Percentiles rank a stretch among this genome's conserved stretches.
Conservation (phyloP, 2,329 filamentous ascomycete genomes). For the Acephala macrosclerotiorum region DNA sequence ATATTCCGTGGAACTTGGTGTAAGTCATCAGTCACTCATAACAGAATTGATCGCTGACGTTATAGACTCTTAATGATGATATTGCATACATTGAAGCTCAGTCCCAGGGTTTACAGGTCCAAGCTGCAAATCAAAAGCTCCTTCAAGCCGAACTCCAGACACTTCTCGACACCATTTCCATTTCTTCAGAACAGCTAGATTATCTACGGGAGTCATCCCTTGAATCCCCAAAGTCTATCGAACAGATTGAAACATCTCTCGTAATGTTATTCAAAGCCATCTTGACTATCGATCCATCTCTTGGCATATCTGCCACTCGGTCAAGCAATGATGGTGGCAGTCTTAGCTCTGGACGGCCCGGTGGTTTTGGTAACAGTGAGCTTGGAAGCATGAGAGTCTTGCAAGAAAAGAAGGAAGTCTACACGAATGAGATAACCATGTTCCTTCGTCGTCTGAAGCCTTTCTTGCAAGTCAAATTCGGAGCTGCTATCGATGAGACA, state of each 20-base stretch:
- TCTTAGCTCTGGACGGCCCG: slow-evolving; percentile 44
- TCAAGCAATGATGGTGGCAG: slow-evolving; percentile 48
- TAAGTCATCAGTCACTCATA: slow-evolving; percentile 54
- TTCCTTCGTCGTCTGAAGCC: slow-evolving; percentile 84
- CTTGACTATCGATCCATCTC: slow-evolving; percentile 87
- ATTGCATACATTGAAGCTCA: slow-evolving; percentile 98
- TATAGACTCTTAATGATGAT: slow-evolving; percentile 88
- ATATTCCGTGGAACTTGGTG: slow-evolving; percentile 92
- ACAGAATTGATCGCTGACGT: slow-evolving; percentile 31
- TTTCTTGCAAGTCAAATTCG: slow-evolving; percentile 84
- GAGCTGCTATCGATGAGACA: slow-evolving; percentile 74
- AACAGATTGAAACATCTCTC: slow-evolving; percentile 79
- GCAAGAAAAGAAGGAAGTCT: slow-evolving; percentile 92
- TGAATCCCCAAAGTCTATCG: slow-evolving; percentile 73
- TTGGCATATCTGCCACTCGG: slow-evolving; percentile 56
- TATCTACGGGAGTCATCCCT: slow-evolving; percentile 77
- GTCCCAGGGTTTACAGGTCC: slow-evolving; percentile 94
- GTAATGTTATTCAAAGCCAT: slow-evolving; percentile 90
- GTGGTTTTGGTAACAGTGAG: slow-evolving; percentile 56
- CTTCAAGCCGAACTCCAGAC: slow-evolving; percentile 86
- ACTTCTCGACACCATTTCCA: slow-evolving; percentile 89
- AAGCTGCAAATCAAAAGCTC: slow-evolving; percentile 95
- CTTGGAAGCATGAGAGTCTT: slow-evolving; percentile 89
- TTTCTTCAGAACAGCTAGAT: slow-evolving; percentile 77
- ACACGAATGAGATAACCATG: slow-evolving; percentile 74